Base-by-base conservation (phyloP, 257 asterid species). In the Forsythia suspensa region DNA sequence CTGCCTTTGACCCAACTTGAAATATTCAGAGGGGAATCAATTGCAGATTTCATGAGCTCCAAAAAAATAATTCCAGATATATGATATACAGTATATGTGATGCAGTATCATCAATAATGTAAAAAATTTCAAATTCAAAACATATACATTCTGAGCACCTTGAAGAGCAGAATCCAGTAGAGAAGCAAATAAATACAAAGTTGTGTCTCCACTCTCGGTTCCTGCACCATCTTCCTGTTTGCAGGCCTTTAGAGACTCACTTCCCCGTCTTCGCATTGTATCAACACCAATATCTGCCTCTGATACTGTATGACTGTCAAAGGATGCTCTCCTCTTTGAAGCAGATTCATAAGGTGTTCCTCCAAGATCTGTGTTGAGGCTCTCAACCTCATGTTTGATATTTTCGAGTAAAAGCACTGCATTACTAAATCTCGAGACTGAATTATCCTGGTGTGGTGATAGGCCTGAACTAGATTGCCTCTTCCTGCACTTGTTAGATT, bases 391-490 rank as follows among this genome's bases (percentile, higher is more conserved):
- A 41, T 88, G 86, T 81, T 92, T 96, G 70, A 96, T 86, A 71
- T 89, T 89, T 88, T 93, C 99, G 5, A 96, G 91, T 77, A 91
- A 91, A 84, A 94, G 96, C 12, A 92, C 96, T 52, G 97, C 97
- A 83, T 94, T 96, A 75, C 89, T 85, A 66, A 92, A 89, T 84
- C 92, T 91, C 46, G 93, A 82, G 61, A 91, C 85, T 13, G 97
- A 85, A 82, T 82, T 83, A 72, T 89, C 96, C 76, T 85, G 87
- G 69, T 86, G 94, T 10, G 97, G 93, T 1, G 97, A 90, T 81
- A 86, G 72, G 82, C 92, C 92, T 71, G 97, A 90, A 70, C 87
- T 76, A 8, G 92, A 83, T 48, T 86, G 91, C 52, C 95, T 75
- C 85, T 96, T 94, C 85, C 99, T 92, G 91, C 85, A 86, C 57